phyloP scores from a whole-genome alignment of 2,329 filamentous ascomycete genomes.

The Pseudogymnoascus sp. region DNA sequence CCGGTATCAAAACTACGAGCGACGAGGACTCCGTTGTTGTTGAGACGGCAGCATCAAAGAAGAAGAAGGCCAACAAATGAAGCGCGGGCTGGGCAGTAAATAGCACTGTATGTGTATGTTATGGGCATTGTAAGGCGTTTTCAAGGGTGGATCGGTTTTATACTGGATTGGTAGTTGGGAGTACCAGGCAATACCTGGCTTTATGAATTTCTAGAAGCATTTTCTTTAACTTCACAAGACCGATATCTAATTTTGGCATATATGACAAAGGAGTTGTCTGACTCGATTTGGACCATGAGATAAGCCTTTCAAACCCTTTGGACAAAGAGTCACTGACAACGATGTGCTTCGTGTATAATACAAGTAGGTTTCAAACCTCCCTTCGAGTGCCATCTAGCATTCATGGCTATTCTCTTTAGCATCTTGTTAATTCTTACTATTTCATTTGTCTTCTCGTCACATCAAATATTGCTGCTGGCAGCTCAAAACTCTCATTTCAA shows the following conservation, averaged over 20 bases:
- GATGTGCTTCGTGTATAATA: background rate
- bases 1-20: conserved; percentile 37
- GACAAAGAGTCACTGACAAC: background rate
- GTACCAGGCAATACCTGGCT: conserved; percentile 2
- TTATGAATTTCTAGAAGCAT: conserved; percentile 3
- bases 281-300: background rate
- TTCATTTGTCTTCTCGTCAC: background rate
- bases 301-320: background rate
- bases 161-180: background rate
- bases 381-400: background rate
- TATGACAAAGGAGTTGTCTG: conserved; percentile 5
- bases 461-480: background rate
- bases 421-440: background rate
- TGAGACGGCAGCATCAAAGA: conserved; percentile 47
- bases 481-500: background rate
- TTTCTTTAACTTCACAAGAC: conserved; percentile 5
- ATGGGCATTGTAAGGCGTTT: conserved; percentile 9
- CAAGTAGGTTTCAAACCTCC: background rate
- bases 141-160: background rate
- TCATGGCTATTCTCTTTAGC: background rate
- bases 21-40: conserved; percentile 74
- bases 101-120: conserved; percentile 8
- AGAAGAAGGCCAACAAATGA: conserved; percentile 60
- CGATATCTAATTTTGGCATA: conserved; percentile 3
- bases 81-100: background rate